Base-by-base conservation (phyloP, 768 basidiomycete species). In the Pholiota molesta region DNA sequence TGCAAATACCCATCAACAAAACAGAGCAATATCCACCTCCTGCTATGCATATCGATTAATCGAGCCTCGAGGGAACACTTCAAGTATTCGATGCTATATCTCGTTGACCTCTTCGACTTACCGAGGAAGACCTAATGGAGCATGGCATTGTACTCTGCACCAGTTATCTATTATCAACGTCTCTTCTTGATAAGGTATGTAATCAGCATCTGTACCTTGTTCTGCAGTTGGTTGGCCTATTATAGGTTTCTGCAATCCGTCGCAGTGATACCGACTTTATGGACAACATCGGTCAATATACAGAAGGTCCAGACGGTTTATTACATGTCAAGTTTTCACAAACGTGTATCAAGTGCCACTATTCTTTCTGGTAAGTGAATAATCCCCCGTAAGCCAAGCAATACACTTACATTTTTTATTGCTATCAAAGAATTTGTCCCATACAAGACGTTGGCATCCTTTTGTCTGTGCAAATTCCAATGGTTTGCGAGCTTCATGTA, bases 321-420 rank as follows among this genome's bases (percentile, higher is more conserved):
- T 68, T 74, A 21, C 71, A 74, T 29, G 62, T 60, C 19, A 71
- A 73, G 57, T 64, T 74, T 44, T 61, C 73, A 0, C 65, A 64
- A 0, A 58, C 57, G 23, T 68, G 68, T 0, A 61, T 68, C n/a
- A n/a, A n/a, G n/a, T n/a, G n/a, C n/a, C n/a, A n/a, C n/a, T n/a
- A n/a, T n/a, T n/a, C n/a, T n/a, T n/a, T n/a, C n/a, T n/a, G n/a
- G n/a, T n/a, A n/a, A n/a, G n/a, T n/a, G n/a, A n/a, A n/a, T n/a
- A n/a, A n/a, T n/a, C n/a, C n/a, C n/a, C n/a, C n/a, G n/a, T n/a
- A n/a, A n/a, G n/a, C n/a, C n/a, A n/a, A n/a, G n/a, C n/a, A n/a
- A n/a, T n/a, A n/a, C n/a, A n/a, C n/a, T n/a, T n/a, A n/a, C n/a
- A n/a, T n/a, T n/a, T n/a, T n/a, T n/a, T n/a, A n/a, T n/a, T n/a